A percentile compares a stretch with the other conserved stretches of the same genome.
These are phyloP conservation scores for Microstegium vimineum DNA, from an alignment of 176 grass and related monocot genomes.

Conservation along the genomic window DNA sequence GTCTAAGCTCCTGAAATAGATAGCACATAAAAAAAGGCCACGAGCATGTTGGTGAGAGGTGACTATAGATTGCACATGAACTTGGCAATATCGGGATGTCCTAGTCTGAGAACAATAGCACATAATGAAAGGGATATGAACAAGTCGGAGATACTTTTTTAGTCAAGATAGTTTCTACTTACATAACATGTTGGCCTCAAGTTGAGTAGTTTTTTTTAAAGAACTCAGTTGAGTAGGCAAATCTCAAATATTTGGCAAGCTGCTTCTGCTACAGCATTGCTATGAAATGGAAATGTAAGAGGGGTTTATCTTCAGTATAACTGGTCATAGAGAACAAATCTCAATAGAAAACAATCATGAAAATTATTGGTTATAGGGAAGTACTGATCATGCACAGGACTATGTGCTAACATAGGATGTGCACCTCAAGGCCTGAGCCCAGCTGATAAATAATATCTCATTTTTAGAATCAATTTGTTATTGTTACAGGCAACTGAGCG, in stretches of 20 bases:
- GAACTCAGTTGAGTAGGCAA: neutral
- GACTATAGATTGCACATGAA: constrained; percentile 5
- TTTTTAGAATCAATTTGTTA: constrained; percentile 1
- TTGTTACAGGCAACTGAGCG: neutral
- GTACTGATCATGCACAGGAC: neutral
- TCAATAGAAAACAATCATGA: neutral
- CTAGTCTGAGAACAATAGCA: neutral
- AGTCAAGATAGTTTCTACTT: neutral
- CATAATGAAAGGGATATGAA: neutral
- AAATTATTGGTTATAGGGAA: neutral
- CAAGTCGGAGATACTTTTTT: neutral
- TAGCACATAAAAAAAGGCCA: constrained; percentile 4
- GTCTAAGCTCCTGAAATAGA: constrained; percentile 65
- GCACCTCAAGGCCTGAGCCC: neutral
- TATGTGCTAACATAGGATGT: neutral
- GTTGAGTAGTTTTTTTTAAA: neutral
- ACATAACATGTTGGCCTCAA: neutral
- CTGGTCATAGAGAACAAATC: neutral
- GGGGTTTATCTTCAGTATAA: neutral
- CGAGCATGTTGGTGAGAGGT: neutral
- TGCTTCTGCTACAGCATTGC: neutral
- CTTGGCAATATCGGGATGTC: neutral
- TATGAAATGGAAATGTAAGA: neutral
- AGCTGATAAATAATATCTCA: neutral
- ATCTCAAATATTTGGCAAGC: neutral